Conservation (phyloP, 495 filamentous ascomycete species). For the Hyaloscypha variabilis region DNA sequence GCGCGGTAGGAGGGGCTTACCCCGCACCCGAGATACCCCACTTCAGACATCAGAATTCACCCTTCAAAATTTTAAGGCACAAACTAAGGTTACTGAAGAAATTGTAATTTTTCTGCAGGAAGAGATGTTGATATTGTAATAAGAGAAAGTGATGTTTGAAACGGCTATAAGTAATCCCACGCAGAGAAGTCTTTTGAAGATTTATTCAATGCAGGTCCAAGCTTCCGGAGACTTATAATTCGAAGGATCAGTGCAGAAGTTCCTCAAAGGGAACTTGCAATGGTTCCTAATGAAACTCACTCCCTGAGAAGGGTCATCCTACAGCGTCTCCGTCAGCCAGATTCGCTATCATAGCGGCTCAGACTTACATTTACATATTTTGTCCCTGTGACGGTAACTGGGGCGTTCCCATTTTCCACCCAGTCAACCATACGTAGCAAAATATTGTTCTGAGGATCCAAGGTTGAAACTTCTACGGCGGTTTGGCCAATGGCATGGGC, state of each 20-base stretch:
- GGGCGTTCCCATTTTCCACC: constrained; percentile 49
- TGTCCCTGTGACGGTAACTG: constrained; percentile 46
- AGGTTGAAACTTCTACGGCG: constrained; percentile 35
- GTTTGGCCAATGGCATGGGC: constrained; percentile 36
- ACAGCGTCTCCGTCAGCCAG: no score
- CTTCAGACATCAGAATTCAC: no score
- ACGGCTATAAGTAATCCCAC: no score
- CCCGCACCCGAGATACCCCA: no score
- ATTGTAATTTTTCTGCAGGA: no score
- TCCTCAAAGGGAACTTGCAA: constrained; percentile 38
- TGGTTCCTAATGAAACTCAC: constrained; percentile 39
- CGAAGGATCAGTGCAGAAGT: constrained; percentile 17
- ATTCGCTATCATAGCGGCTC: background rate
- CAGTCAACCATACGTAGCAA: constrained; percentile 53
- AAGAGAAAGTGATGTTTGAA: no score
- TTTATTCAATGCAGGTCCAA: constrained; percentile 31
- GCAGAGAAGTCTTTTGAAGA: no score
- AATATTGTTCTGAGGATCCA: constrained; percentile 40
- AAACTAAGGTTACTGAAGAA: no score
- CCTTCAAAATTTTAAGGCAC: no score
- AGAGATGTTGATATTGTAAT: no score
- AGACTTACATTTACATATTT: constrained; percentile 39
- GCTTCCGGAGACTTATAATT: constrained; percentile 18
- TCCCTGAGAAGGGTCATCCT: constrained; percentile 31
- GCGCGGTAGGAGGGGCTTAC: no score